Base-by-base conservation (phyloP, 1,284 basidiomycete species). In the Ustilago shanxiensis region DNA sequence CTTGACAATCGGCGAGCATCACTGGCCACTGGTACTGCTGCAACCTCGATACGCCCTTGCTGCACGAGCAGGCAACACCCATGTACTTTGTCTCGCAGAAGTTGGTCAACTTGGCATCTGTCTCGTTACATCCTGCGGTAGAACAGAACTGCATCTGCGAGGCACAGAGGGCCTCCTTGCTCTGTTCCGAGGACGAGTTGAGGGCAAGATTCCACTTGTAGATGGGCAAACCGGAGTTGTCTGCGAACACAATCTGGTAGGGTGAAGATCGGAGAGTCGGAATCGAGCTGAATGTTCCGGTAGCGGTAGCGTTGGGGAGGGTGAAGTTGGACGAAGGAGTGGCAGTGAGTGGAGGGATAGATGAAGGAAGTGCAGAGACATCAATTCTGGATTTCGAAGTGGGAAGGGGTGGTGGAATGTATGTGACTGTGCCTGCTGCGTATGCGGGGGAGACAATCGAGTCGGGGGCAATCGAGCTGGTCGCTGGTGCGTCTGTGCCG, bases 1-100 rank as follows among this genome's bases (percentile, higher is more conserved):
- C 64, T 49, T 73, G 76, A 44, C 83, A 85, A 61, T 85, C 83
- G 13, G 79, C 73, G 8, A 82, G 55, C 72, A 82, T 80, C 14
- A 84, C 77, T 11, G 83, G 83, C 83, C 83, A 85, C 59, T 83
- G 74, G 66, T 81, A 83, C 72, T 85, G 83, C 50, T 73, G 31
- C 47, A 85, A 68, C 33, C 78, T 66, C 26, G 79, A 72, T 1
- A 51, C 56, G 28, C 82, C 82, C 50, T 77, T 79, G 53, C 39
- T 60, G 66, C 83, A 84, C 9, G 66, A 73, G 56, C 83, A 85
- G 18, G 70, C 78, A 16, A 59, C 59, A 4, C 77, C 80, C 80
- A 82, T 82, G 55, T 82, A 73, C 44, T 66, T 57, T 2, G 57
- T 66, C 41, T 85, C 77, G 76, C 83, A 85, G 44, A 85, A 84